Evolutionary conservation across 139 green algal genomes (phyloP).

Genomic region (Zygnema circumcarinatum): DNA sequence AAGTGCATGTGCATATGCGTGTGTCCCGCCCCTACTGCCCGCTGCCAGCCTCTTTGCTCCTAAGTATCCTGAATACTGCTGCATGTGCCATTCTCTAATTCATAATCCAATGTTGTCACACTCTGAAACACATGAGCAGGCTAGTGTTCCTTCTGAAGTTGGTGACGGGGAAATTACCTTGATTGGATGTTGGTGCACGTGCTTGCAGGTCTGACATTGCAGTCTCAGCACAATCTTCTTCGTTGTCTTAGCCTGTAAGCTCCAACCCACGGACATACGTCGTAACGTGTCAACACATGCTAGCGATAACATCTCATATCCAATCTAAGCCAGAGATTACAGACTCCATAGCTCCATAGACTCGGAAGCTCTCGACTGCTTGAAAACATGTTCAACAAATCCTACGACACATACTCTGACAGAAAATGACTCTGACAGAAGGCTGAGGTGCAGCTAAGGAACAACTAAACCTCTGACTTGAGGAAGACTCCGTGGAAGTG

Average conservation of each 20-base stretch:
- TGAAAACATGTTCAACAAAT: background rate
- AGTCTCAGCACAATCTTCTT: constrained; percentile 99
- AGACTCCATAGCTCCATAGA: background rate
- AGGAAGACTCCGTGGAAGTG: too few species aligned
- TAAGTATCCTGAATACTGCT: too few species aligned
- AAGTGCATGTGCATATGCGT: too few species aligned
- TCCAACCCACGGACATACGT: background rate
- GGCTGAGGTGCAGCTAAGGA: background rate
- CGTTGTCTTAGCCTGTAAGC: constrained; percentile 95
- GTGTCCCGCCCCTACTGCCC: too few species aligned
- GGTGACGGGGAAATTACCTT: too few species aligned
- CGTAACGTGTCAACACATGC: background rate
- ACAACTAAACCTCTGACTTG: too few species aligned
- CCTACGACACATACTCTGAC: background rate
- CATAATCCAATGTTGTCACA: too few species aligned
- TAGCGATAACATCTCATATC: constrained; percentile 21
- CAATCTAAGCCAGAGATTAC: too few species aligned
- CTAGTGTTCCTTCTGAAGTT: too few species aligned
- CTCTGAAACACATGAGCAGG: too few species aligned
- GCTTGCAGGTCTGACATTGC: constrained; percentile 95
- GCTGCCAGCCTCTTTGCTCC: too few species aligned
- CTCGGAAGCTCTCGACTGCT: background rate
- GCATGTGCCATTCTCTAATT: too few species aligned
- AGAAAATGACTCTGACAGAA: background rate
- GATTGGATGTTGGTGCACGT: constrained; percentile 89